phyloP scores from a whole-genome alignment of 371 early-diverging fungal species.

The Lichtheimia ornata region DNA sequence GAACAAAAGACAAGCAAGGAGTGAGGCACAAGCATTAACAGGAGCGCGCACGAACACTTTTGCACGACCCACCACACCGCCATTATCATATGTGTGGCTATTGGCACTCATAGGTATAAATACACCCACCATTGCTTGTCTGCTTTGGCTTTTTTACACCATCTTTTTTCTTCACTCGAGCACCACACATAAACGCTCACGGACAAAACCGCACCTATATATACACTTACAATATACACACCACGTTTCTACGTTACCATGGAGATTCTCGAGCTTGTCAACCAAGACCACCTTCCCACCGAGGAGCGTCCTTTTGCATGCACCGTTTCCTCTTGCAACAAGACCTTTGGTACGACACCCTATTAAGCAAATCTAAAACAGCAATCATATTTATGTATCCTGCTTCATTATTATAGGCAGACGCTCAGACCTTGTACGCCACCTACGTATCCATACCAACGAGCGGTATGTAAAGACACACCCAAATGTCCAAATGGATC shows the following conservation, averaged over 20 bases:
- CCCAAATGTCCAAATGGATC: not conserved
- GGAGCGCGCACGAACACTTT: constrained; percentile 17
- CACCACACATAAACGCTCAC: not conserved
- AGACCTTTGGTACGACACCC: constrained; percentile 8
- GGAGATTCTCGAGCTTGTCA: constrained; percentile 20
- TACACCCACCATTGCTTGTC: not conserved
- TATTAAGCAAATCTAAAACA: not conserved
- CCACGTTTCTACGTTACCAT: constrained; percentile 3
- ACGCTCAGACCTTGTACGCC: constrained; percentile 74
- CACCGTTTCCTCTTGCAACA: constrained; percentile 13
- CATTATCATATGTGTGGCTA: not conserved
- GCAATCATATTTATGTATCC: no score
- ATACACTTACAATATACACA: not conserved
- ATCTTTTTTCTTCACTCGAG: not conserved
- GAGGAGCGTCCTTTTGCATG: constrained; percentile 22
- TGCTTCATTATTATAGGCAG: constrained; percentile 16
- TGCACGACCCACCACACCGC: constrained; percentile 1
- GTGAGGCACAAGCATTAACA: not conserved
- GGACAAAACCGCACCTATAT: not conserved
- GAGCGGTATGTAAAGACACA: constrained; percentile 38
- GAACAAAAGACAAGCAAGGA: constrained; percentile 1
- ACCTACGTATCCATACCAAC: constrained; percentile 78
- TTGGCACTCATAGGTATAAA: not conserved
- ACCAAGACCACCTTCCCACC: constrained; percentile 14
- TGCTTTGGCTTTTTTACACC: not conserved